Evolutionary conservation across 2,329 filamentous ascomycete genomes (phyloP), one percentile per base, ranked within the genome.

Genomic region (Trichophyton equinum): DNA sequence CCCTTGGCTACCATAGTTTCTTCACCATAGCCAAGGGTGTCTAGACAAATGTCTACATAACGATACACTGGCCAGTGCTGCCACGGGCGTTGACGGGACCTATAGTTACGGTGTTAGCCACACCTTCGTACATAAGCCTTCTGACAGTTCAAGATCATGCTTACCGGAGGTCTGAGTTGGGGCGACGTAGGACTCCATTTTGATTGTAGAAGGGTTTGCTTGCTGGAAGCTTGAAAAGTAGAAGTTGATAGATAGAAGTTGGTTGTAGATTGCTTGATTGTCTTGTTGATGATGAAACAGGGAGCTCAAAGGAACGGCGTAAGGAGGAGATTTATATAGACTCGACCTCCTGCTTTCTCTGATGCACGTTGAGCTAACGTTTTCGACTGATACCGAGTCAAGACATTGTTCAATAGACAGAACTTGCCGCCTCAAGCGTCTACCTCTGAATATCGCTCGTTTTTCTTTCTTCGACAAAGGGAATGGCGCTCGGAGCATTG

Each of bases 41-140:
- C 22, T 62, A 62, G 64, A 64, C n/a, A 18, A 42, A 47, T 22
- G 27, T 62, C 61, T 64, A 65, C 64, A 65, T 65, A 25, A 65
- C 64, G 58, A 64, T 59, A 38, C 64, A 65, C 22, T 65, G 64
- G 53, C 58, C 64, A n/a, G 53, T 60, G 57, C 60, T 61, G 25
- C 61, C 62, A 18, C 59, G 56, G 57, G 55, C 51, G 55, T 60
- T 60, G 40, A 62, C 49, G 36, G 64, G 59, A 57, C 60, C 64
- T 61, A 36, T 18, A 38, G 60, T 18, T n/a, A 38, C 2, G 33
- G 36, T 47, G 22, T 59, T 44, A 59, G 47, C 44, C 20, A 25
- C 3, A 1, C 30, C 6, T 9, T 27, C 44, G n/a, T 25, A 40
- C n/a, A 15, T 38, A n/a, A 42, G n/a, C 18, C 2, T 18, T n/a